Percentiles rank a stretch among this genome's conserved stretches.
phyloP scores from a whole-genome alignment of 2,329 filamentous ascomycete genomes.

The Microdochium paspali region DNA sequence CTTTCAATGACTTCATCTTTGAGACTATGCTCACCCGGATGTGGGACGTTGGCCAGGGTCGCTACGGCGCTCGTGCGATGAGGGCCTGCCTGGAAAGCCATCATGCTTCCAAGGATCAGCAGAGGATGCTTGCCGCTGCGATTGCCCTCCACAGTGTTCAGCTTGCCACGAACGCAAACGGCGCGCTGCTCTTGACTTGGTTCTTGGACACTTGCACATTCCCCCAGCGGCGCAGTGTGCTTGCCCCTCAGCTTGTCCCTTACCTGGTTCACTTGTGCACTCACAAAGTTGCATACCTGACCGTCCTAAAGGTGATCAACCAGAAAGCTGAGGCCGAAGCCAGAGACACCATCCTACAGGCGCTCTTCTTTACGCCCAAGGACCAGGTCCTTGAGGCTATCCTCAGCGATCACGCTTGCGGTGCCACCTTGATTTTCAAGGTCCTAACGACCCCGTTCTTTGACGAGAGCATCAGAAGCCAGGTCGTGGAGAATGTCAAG shows the following conservation, averaged over 20 bases:
- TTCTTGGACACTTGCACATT: constrained; percentile 98
- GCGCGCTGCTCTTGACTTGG: constrained; percentile 89
- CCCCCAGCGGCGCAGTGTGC: constrained; percentile 78
- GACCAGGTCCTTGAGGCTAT: constrained; percentile 86
- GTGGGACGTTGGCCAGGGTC: constrained; percentile 87
- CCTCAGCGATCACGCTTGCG: constrained; percentile 81
- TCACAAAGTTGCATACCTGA: constrained; percentile 96
- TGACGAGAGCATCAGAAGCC: constrained; percentile 77
- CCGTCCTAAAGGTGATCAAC: constrained; percentile 96
- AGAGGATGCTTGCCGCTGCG: constrained; percentile 84
- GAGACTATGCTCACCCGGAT: constrained; percentile 91
- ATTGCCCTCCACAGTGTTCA: constrained; percentile 97
- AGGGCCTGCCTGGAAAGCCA: constrained; percentile 94
- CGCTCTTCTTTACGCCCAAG: constrained; percentile 83
- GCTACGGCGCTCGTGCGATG: constrained; percentile 94
- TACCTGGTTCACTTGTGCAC: constrained; percentile 93
- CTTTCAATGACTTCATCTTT: constrained; percentile 94
- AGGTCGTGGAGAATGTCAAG: constrained; percentile 88
- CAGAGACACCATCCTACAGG: constrained; percentile 79
- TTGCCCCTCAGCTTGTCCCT: constrained; percentile 85
- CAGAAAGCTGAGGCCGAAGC: constrained; percentile 92
- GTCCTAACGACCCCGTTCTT: constrained; percentile 96
- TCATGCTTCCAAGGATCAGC: constrained; percentile 89
- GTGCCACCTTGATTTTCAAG: constrained; percentile 96
- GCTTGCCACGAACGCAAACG: constrained; percentile 91